Percentiles rank a stretch among this genome's conserved stretches.
phyloP scores from a whole-genome alignment of 2,329 filamentous ascomycete genomes.

The Colletotrichum siamense region DNA sequence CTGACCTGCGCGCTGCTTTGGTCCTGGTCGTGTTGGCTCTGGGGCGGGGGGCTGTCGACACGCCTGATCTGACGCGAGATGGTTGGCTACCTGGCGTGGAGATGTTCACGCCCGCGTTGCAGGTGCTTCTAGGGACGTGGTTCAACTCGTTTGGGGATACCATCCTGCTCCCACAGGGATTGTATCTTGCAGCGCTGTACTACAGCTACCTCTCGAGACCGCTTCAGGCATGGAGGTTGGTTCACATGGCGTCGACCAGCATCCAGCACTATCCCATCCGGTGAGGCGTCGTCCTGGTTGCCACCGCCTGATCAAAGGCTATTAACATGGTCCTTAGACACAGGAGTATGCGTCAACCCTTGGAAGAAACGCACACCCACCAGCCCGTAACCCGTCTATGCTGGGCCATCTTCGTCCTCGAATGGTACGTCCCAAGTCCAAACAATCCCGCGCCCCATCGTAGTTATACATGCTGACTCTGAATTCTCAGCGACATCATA shows the following conservation, averaged over 20 bases:
- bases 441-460: too few species aligned
- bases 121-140: background rate
- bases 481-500: conserved; percentile 22
- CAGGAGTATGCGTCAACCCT: background rate
- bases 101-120: background rate
- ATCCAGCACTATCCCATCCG: conserved; percentile 24
- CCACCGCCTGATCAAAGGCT: background rate
- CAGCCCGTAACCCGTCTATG: conserved; percentile 26
- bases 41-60: background rate
- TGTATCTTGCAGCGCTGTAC: background rate
- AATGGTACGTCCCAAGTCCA: conserved; percentile 21
- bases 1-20: background rate
- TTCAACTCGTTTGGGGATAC: background rate
- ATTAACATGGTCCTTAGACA: background rate
- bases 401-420: conserved; percentile 30
- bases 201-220: background rate
- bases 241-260: conserved; percentile 26
- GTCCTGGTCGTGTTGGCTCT: background rate
- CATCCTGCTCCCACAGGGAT: background rate
- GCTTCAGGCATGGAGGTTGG: conserved; percentile 25
- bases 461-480: fast-evolving
- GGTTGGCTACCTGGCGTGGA: background rate
- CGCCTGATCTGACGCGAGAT: background rate
- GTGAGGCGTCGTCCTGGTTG: background rate
- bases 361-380: background rate